Evolutionary conservation across 768 basidiomycete species (phyloP).

Genomic region (Mrakia hoshinonis): DNA sequence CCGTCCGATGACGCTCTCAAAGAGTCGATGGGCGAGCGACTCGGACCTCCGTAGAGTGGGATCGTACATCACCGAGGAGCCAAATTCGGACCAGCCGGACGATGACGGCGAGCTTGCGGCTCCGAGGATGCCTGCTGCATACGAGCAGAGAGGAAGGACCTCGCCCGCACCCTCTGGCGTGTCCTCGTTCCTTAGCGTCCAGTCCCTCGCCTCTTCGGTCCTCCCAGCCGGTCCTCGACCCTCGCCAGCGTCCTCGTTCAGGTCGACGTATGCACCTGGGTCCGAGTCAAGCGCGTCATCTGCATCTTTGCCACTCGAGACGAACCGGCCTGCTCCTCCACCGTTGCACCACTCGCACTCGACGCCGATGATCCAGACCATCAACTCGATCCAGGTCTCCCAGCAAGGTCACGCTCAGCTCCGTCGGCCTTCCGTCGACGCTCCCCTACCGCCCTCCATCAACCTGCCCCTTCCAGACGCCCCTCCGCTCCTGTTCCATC

Average conservation of each 20-base stretch:
- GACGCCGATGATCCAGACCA: neutral
- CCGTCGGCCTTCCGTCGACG: neutral
- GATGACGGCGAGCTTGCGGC: neutral
- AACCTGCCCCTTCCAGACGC: neutral
- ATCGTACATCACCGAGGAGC: neutral
- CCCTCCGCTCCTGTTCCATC: neutral
- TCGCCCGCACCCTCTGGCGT: neutral
- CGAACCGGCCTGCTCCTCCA: neutral
- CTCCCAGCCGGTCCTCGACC: neutral
- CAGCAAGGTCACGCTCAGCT: too few species aligned
- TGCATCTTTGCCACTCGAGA: neutral
- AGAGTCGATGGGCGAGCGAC: conserved; percentile 9
- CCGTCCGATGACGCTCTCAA: neutral
- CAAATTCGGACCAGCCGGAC: neutral
- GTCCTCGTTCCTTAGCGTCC: neutral
- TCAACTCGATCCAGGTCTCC: neutral
- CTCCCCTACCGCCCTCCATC: neutral
- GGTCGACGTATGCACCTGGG: neutral
- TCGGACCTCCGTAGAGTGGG: neutral
- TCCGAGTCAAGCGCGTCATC: neutral
- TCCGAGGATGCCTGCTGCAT: conserved; percentile 1
- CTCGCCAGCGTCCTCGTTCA: neutral
- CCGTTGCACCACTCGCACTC: neutral
- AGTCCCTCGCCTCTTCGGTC: neutral
- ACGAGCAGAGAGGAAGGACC: neutral